Evolutionary conservation across 2,329 filamentous ascomycete genomes (phyloP).

Genomic region (Trichophyton benhamiae): DNA sequence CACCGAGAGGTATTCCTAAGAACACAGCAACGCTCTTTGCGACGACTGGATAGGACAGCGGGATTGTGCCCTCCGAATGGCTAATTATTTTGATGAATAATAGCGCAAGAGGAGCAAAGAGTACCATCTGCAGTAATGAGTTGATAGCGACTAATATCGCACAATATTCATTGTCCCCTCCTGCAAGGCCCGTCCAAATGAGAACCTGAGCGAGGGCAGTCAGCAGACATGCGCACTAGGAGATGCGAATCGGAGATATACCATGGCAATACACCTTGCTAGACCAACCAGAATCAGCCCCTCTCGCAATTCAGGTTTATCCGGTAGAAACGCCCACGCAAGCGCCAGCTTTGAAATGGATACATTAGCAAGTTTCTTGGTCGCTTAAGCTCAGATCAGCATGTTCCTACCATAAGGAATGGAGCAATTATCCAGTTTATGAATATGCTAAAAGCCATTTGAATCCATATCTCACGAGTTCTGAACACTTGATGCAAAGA

Average conservation of each 20-base stretch:
- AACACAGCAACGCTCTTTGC: constrained; percentile 76
- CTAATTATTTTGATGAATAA: constrained; percentile 61
- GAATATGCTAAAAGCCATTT: constrained; percentile 63
- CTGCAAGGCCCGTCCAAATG: constrained; percentile 68
- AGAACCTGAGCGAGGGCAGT: constrained; percentile 35
- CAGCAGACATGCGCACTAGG: background rate
- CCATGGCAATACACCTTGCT: constrained; percentile 82
- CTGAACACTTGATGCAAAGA: constrained; percentile 55
- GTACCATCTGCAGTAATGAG: constrained; percentile 60
- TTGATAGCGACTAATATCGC: constrained; percentile 67
- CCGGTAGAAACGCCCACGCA: constrained; percentile 42
- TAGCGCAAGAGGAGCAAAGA: constrained; percentile 57
- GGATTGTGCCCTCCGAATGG: constrained; percentile 30
- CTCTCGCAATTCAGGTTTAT: constrained; percentile 40
- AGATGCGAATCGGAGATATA: constrained; percentile 22
- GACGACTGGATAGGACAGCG: constrained; percentile 51
- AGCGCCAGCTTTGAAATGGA: constrained; percentile 32
- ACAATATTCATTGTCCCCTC: constrained; percentile 70
- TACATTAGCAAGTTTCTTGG: background rate
- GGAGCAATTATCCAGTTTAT: constrained; percentile 77
- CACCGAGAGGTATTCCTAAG: constrained; percentile 68
- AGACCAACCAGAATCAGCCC: constrained; percentile 74
- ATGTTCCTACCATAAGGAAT: constrained; percentile 56
- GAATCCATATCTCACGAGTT: constrained; percentile 56
- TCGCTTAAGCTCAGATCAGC: background rate